phyloP scores from a whole-genome alignment of 176 grass and related monocot genomes.

The Musa itinerans region DNA sequence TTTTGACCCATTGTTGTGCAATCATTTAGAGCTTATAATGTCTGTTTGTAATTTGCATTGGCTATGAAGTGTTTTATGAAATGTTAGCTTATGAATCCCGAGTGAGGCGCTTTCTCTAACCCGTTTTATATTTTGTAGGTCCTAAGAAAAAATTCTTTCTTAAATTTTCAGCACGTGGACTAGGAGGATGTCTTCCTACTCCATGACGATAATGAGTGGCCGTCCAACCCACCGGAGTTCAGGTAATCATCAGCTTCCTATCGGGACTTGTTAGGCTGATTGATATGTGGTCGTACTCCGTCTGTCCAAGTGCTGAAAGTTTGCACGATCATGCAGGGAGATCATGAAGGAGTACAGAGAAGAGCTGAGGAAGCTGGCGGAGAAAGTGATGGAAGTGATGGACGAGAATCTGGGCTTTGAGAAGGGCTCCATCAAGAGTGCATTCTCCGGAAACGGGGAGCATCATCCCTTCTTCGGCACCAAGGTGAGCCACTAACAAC shows the following conservation, averaged over 20 bases:
- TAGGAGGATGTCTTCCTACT: slow-evolving; percentile 12
- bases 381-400: slow-evolving; percentile 44
- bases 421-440: slow-evolving; percentile 24
- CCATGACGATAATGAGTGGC: slow-evolving; percentile 15
- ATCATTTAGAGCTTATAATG: too few species aligned
- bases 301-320: background rate
- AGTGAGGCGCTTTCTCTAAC: too few species aligned
- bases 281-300: background rate
- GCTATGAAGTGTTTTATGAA: too few species aligned
- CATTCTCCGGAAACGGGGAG: slow-evolving; percentile 30
- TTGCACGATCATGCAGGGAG: slow-evolving; percentile 18
- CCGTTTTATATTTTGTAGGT: too few species aligned
- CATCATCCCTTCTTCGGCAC: slow-evolving; percentile 43
- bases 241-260: background rate
- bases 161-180: background rate
- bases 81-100: too few species aligned
- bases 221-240: slow-evolving; percentile 1
- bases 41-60: too few species aligned
- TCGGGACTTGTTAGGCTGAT: background rate
- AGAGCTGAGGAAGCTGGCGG: slow-evolving; percentile 26
- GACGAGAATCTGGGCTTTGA: slow-evolving; percentile 46
- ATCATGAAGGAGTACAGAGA: slow-evolving; percentile 56
- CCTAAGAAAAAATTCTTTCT: too few species aligned
- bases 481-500: slow-evolving; percentile 56
- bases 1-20: too few species aligned